Evolutionary conservation across 2,329 filamentous ascomycete species (phyloP).

Genomic region (Sphaerulina populicola): DNA sequence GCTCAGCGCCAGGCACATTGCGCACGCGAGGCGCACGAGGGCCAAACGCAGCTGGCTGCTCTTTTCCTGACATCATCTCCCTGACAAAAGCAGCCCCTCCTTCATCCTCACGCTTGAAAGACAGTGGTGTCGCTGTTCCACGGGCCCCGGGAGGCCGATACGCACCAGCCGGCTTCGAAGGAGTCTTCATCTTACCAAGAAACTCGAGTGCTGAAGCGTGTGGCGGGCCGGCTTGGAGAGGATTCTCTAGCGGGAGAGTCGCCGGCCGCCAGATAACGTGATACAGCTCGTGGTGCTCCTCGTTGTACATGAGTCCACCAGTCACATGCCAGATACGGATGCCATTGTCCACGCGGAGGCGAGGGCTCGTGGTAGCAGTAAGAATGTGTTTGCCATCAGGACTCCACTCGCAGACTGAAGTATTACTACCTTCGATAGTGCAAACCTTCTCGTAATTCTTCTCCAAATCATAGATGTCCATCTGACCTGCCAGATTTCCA

Average conservation of each 20-base stretch:
- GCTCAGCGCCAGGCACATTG: constrained; percentile 79
- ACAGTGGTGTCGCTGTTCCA: constrained; percentile 76
- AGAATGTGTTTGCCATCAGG: constrained; percentile 92
- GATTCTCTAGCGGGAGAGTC: constrained; percentile 57
- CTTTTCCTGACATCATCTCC: constrained; percentile 56
- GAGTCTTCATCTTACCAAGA: constrained; percentile 79
- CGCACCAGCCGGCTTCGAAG: constrained; percentile 92
- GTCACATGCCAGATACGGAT: constrained; percentile 90
- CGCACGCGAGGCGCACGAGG: constrained; percentile 54
- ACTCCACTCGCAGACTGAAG: constrained; percentile 94
- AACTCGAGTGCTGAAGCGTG: constrained; percentile 78
- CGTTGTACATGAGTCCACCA: constrained; percentile 84
- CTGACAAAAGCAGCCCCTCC: constrained; percentile 81
- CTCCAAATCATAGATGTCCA: constrained; percentile 93
- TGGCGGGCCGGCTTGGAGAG: constrained; percentile 61
- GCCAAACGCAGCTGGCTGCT: constrained; percentile 66
- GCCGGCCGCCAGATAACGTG: constrained; percentile 75
- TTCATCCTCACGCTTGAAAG: constrained; percentile 96
- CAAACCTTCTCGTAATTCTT: constrained; percentile 88
- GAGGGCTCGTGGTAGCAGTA: constrained; percentile 93
- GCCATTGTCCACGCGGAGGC: constrained; percentile 92
- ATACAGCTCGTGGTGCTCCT: constrained; percentile 92
- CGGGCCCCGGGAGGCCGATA: constrained; percentile 92
- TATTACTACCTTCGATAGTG: constrained; percentile 91
- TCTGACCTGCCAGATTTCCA: constrained; percentile 92